These are phyloP conservation scores for Juncus inflexus DNA, from an alignment of 176 grass and related monocot species.

Conservation along the genomic window DNA sequence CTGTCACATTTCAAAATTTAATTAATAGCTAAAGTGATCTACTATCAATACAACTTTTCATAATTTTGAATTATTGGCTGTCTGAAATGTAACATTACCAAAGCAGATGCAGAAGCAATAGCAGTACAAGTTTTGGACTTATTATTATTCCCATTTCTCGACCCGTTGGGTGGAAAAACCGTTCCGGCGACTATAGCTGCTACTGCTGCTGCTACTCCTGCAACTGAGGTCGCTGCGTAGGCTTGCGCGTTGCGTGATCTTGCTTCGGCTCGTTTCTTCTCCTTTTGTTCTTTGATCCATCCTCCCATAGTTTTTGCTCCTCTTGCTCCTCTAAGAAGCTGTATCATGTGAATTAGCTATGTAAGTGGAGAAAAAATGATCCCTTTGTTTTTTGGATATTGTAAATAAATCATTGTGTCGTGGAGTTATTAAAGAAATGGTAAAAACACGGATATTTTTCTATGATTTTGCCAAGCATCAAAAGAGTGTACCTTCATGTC, in stretches of 20 bases:
- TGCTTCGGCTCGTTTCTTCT: constrained; percentile 80
- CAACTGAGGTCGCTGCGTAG: constrained; percentile 84
- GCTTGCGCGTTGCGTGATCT: constrained; percentile 74
- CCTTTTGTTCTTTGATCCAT: constrained; percentile 96
- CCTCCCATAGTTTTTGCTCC: constrained; percentile 57
- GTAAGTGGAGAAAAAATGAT: too few species aligned
- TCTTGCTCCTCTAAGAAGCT: constrained; percentile 39
- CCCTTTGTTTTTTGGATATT: too few species aligned
- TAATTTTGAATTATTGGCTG: too few species aligned
- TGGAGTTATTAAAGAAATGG: too few species aligned
- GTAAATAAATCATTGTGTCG: too few species aligned
- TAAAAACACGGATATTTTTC: too few species aligned
- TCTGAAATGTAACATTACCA: too few species aligned
- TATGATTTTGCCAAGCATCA: neutral
- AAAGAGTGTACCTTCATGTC: constrained; percentile 43
- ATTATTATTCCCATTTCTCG: constrained; percentile 22
- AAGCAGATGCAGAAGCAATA: constrained; percentile 53
- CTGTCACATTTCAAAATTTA: neutral
- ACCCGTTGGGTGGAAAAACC: constrained; percentile 46
- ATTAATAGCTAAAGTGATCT: too few species aligned
- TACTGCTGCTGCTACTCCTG: constrained; percentile 75
- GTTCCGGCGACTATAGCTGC: constrained; percentile 72
- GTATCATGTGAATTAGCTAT: neutral
- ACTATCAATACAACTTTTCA: too few species aligned
- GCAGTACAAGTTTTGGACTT: constrained; percentile 66